Conservation (phyloP, 208 protist species). For the Acanthamoeba pearcei region DNA sequence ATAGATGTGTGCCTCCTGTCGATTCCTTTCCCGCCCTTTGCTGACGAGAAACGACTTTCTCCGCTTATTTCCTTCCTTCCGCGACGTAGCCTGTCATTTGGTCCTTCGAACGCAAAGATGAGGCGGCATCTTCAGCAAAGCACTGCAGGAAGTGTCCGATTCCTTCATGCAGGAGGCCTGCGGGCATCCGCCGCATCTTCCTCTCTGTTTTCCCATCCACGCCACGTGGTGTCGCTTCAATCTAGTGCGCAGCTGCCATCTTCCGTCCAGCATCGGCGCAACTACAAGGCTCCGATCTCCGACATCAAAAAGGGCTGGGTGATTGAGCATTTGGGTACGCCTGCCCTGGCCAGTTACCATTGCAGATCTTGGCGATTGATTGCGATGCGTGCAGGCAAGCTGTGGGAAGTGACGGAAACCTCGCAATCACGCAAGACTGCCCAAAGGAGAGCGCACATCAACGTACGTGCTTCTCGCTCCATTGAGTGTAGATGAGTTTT, state of each 20-base stretch:
- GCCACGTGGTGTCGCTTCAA: not conserved
- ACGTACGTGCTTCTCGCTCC: not conserved
- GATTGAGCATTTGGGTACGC: constrained; percentile 18
- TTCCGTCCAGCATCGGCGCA: not conserved
- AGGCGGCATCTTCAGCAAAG: not conserved
- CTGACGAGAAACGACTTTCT: not conserved
- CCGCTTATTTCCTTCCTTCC: not conserved
- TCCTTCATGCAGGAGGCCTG: not conserved
- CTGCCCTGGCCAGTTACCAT: not conserved
- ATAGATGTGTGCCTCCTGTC: not conserved
- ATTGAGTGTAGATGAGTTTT: not conserved
- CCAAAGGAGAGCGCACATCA: constrained; percentile 33
- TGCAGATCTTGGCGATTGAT: not conserved
- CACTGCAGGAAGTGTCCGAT: not conserved
- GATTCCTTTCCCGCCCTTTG: constrained; percentile 9
- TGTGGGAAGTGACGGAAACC: constrained; percentile 43
- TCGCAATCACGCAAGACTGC: constrained; percentile 41
- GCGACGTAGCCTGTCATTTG: not conserved
- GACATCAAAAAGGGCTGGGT: constrained; percentile 54
- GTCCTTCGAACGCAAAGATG: not conserved
- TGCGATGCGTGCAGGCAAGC: not conserved
- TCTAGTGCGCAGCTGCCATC: not conserved
- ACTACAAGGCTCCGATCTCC: constrained; percentile 19
- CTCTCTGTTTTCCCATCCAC: not conserved
- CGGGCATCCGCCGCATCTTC: not conserved